Evolutionary conservation across 768 basidiomycete species (phyloP), one percentile per base, ranked within the genome.

Genomic region (Roridomyces roridus): DNA sequence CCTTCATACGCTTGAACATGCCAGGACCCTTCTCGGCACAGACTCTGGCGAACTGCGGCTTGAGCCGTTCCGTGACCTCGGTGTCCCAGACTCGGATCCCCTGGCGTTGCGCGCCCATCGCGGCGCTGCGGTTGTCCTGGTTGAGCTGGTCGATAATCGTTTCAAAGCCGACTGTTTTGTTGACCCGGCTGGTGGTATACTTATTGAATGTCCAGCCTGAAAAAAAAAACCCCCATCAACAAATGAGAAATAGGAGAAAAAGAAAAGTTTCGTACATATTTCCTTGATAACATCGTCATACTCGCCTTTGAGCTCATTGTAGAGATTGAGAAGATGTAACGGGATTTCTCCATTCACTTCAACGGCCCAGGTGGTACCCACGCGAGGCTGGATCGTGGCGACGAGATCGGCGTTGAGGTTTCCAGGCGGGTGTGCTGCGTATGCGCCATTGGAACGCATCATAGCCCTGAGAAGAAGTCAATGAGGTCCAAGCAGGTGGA

Each of bases 1-100:
- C 61, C 49, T 63, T 63, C 61, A 63, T 63, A 21, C 61, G 29
- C 29, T 62, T 62, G 23, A 36, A 58, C 61, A 63, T 63, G 5
- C 61, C 61, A 0, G 48, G 23, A 8, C 61, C 61, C 28, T 55
- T 55, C 21, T 63, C 53, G 6, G 34, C 23, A 3, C 26, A 42
- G 14, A 51, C 57, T 14, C 21, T 18, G 1, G 5, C 21, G 15
- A 55, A 63, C 24, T 63, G 61, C 0, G 56, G 50, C 12, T 1
- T 6, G 5, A 63, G 57, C 39, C 29, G 23, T 1, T 6, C 3
- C 20, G 44, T 51, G 14, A 63, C 41, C 23, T 47, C 5, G 5
- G 57, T 20, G 15, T 58, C 61, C 61, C 61, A 63, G 14, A 24
- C 18, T n/a, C 61, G 57, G 24, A 20, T 57, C 1, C 60, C 60